Percentiles rank a stretch among this genome's conserved stretches.
Evolutionary conservation across 1,284 basidiomycete genomes (phyloP).

Genomic region (Apiotrichum siamense): DNA sequence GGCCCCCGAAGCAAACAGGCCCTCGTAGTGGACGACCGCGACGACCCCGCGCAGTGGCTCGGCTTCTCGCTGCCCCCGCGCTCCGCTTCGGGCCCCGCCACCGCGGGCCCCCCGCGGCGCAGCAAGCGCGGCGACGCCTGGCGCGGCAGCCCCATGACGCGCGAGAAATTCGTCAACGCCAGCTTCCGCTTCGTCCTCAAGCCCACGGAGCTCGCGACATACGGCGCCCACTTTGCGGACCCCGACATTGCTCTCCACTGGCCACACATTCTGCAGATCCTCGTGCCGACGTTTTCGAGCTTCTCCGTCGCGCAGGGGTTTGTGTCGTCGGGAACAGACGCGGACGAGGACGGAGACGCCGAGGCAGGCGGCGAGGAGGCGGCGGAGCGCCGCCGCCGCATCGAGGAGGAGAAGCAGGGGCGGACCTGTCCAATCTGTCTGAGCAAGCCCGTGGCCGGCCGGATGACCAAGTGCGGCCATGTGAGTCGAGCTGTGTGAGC

Average conservation of each 20-base stretch:
- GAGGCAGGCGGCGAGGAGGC: slow-evolving; percentile 35
- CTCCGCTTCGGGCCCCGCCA: slow-evolving; percentile 44
- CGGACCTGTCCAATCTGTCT: slow-evolving; percentile 92
- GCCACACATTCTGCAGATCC: slow-evolving; percentile 92
- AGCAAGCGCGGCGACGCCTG: slow-evolving; percentile 59
- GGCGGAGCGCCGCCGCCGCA: slow-evolving; percentile 26
- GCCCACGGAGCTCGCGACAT: slow-evolving; percentile 66
- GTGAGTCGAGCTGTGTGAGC: slow-evolving; percentile 58
- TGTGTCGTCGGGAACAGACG: slow-evolving; percentile 32
- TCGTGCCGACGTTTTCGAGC: slow-evolving; percentile 66
- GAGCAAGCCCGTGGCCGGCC: slow-evolving; percentile 70
- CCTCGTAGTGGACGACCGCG: slow-evolving; percentile 21
- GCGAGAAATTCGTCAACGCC: slow-evolving; percentile 87
- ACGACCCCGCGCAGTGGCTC: slow-evolving; percentile 50
- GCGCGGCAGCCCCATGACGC: slow-evolving; percentile 60
- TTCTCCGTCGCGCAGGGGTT: slow-evolving; percentile 46
- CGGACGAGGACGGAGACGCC: slow-evolving; percentile 23
- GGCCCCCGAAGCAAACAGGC: slow-evolving; percentile 20
- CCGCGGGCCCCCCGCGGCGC: slow-evolving; percentile 54
- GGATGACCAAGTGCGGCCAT: slow-evolving; percentile 97
- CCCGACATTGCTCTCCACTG: slow-evolving; percentile 92
- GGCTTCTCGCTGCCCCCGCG: slow-evolving; percentile 78
- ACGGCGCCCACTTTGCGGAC: slow-evolving; percentile 91
- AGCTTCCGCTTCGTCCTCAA: slow-evolving; percentile 92
- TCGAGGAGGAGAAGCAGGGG: slow-evolving; percentile 42